Evolutionary conservation across 139 green algal species (phyloP), one percentile per base, ranked within the genome.

Genomic region (Chara braunii): DNA sequence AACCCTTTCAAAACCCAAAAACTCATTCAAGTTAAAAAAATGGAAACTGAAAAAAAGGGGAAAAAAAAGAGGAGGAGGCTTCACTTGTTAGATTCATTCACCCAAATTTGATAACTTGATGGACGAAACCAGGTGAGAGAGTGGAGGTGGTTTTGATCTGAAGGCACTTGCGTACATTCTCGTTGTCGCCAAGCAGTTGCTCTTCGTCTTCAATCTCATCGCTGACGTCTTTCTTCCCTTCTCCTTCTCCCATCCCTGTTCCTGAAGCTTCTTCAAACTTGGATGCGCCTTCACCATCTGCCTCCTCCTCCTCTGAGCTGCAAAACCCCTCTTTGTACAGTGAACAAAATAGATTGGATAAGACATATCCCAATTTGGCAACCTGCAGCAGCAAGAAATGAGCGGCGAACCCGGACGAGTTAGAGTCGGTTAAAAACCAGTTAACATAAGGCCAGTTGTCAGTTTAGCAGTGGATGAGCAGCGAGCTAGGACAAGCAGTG

Each of bases 151-250:
- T 26, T 48, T 48, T 18, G 18, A 48, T 18, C 18, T 26, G 18
- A 18, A 26, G 40, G 40, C 40, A 48, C 18, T 18, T 48, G 40
- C 40, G 18, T 9, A 68, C 59, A 9, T 51, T 5, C 14, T 85
- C 82, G 74, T 94, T 73, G 22, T 85, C 83, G 0, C 92, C 92
- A 64, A 95, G 64, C 64, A 98, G 77, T 83, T 97, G 90, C 61
- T 98, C 90, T 75, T 98, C 87, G 68, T 96, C 75, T 61, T 91
- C 76, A 22, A 97, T 89, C 85, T 97, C 70, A 56, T 99, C 86
- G 24, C 78, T 89, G 63, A 99, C 86, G 67, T 99, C 93, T 76
- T 86, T 91, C 32, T 72, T 72, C 0, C 84, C 83, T 35, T 93
- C 80, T 11, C 87, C 90, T 22, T 93, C 88, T 5, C 87, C 90